Base-by-base conservation (phyloP, 2,329 filamentous ascomycete species). In the Meredithiella fracta region DNA sequence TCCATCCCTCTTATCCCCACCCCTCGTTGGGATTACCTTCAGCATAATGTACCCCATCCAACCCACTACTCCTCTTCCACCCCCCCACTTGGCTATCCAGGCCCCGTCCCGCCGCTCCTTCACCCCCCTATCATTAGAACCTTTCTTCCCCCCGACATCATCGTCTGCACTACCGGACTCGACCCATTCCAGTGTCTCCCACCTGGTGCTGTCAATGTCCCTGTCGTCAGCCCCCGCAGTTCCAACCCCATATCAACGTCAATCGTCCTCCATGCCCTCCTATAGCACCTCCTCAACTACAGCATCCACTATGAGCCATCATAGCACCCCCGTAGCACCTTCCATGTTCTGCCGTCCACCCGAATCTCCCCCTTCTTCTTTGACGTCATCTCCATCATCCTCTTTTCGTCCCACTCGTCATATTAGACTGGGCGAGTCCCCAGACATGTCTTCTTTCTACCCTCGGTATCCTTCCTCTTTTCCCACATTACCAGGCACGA, bases 361-460 rank as follows among this genome's bases (percentile, higher is more conserved):
- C 17, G 40, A 9, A n/a, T 44, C 40, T 5, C 44, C 44, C 4
- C 44, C 44, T 25, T 26, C 44, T 15, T 25, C 44, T n/a, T 14
- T 25, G 11, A 49, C 44, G 11, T 49, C 44, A 2, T 49, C 44
- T 23, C 44, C 44, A 7, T 49, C 20, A 14, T 26, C 44, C n/a
- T 25, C 44, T 9, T 22, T 25, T 23, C 22, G 44, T 15, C 20
- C 44, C 44, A 8, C 44, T 49, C 23, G 44, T n/a, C 44, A 49
- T 26, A 49, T 49, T 49, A 23, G 44, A 49, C 44, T 25, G 22
- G 22, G 17, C 22, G 44, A 49, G 3, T 49, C 44, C 23, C 31
- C 51, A 11, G 34, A 53, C 17, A 38, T 53, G 17, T 31, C 51
- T 25, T 53, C 34, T 40, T 40, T 40, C 51, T 31, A 51, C 51